phyloP scores from a whole-genome alignment of 2,329 filamentous ascomycete genomes.

The Pseudocercospora musae region DNA sequence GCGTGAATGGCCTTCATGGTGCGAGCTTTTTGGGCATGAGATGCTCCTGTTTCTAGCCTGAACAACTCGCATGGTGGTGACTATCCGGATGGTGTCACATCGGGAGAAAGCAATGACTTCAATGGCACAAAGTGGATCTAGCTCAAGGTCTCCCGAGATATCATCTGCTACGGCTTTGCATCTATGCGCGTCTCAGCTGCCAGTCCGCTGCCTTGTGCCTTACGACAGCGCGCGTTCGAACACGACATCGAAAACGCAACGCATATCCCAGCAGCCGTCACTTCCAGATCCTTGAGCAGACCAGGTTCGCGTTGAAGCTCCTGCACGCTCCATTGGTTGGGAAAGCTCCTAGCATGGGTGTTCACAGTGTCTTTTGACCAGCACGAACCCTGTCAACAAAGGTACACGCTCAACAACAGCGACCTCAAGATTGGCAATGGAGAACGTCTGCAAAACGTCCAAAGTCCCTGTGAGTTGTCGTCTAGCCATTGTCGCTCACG shows the following conservation, averaged over 20 bases:
- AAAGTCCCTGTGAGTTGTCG: not conserved
- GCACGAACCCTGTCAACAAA: not conserved
- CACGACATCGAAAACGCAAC: not conserved
- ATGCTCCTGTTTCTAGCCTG: not conserved
- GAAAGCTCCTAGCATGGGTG: not conserved
- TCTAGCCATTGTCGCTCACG: not conserved
- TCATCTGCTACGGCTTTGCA: too few species aligned
- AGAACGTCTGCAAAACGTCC: not conserved
- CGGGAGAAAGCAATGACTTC: not conserved
- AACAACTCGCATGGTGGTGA: not conserved
- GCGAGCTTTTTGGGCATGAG: not conserved
- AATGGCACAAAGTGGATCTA: not conserved
- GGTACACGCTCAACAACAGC: slow-evolving; percentile 5
- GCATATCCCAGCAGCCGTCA: not conserved
- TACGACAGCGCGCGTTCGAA: not conserved
- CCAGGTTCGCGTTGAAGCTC: not conserved
- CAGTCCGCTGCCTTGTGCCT: not conserved
- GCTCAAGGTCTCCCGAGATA: not conserved
- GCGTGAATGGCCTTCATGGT: not conserved
- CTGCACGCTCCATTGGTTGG: not conserved
- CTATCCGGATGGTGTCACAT: not conserved
- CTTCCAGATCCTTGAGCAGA: not conserved
- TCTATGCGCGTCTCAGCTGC: not conserved
- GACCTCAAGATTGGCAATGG: slow-evolving; percentile 7
- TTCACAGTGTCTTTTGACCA: not conserved